phyloP scores from a whole-genome alignment of 306 rosid species.

The Canavalia gladiata region DNA sequence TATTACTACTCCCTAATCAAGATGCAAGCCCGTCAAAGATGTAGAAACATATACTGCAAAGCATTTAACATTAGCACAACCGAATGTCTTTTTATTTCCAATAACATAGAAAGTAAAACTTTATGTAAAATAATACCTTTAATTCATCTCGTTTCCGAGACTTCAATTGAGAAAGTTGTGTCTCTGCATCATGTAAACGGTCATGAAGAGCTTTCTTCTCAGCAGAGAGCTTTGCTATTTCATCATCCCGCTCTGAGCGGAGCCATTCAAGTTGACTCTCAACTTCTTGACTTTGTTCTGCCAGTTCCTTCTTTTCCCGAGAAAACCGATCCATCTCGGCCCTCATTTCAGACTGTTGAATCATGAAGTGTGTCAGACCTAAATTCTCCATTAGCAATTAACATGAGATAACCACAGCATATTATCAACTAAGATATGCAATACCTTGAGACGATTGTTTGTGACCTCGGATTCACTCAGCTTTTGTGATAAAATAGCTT shows the following conservation, averaged over 20 bases:
- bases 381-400: slow-evolving; percentile 55
- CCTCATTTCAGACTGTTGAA: slow-evolving; percentile 93
- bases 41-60: background rate
- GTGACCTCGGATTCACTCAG: slow-evolving; percentile 84
- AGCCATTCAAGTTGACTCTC: slow-evolving; percentile 99
- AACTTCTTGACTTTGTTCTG: slow-evolving; percentile 80
- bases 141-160: slow-evolving; percentile 96
- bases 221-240: slow-evolving; percentile 67
- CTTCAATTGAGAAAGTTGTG: slow-evolving; percentile 87
- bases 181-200: slow-evolving; percentile 90
- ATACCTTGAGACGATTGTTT: slow-evolving; percentile 88
- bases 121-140: slow-evolving; percentile 64
- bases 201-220: slow-evolving; percentile 95
- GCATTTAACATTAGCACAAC: slow-evolving; percentile 38
- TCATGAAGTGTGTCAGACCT: slow-evolving; percentile 57
- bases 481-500: slow-evolving; percentile 71
- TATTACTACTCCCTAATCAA: background rate
- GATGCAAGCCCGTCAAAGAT: slow-evolving; percentile 23
- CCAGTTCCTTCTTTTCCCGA: slow-evolving; percentile 90
- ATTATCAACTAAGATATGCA: slow-evolving; percentile 60
- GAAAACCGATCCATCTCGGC: slow-evolving; percentile 85
- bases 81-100: slow-evolving; percentile 1
- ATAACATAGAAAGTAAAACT: slow-evolving; percentile 18
- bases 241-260: slow-evolving; percentile 97
- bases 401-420: slow-evolving; percentile 57